A percentile compares a stretch with the other conserved stretches of the same genome.
Evolutionary conservation across 2,329 filamentous ascomycete genomes (phyloP).

Genomic region (Emergomyces africanus): DNA sequence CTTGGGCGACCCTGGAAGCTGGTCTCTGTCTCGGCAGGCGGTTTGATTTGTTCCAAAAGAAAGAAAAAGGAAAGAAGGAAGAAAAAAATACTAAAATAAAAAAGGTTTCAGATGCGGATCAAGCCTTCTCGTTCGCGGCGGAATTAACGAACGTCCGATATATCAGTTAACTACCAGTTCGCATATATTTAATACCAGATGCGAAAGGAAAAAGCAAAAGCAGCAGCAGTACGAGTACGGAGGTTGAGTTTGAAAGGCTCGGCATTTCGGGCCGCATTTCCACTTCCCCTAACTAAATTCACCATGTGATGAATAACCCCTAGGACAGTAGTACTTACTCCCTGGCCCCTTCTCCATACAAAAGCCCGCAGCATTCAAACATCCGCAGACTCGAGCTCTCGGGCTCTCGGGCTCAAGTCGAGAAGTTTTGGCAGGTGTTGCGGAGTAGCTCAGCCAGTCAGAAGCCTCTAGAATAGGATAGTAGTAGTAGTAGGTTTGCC

Average conservation of each 20-base stretch:
- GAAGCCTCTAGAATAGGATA: neutral
- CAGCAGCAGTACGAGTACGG: no score
- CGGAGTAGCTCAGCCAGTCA: neutral
- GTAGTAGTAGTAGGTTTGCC: no score
- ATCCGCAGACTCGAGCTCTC: no score
- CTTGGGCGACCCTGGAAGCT: neutral
- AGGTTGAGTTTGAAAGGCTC: neutral
- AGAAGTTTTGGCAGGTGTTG: neutral
- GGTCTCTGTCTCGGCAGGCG: neutral
- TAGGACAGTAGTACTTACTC: no score
- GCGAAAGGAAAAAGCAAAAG: no score
- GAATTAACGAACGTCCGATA: neutral
- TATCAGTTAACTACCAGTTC: neutral
- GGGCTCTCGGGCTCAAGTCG: neutral
- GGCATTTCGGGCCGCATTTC: neutral
- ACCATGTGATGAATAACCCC: no score
- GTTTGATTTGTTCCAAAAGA: neutral
- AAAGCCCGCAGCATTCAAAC: no score
- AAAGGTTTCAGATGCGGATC: neutral
- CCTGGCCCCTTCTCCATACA: no score
- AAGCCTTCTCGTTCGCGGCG: neutral
- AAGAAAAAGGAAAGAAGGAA: no score
- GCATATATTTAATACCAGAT: no score
- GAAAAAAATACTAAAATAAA: no score
- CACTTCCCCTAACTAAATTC: no score